Base-by-base conservation (phyloP, 1,284 basidiomycete genomes). In the Ustilago cynodontis region DNA sequence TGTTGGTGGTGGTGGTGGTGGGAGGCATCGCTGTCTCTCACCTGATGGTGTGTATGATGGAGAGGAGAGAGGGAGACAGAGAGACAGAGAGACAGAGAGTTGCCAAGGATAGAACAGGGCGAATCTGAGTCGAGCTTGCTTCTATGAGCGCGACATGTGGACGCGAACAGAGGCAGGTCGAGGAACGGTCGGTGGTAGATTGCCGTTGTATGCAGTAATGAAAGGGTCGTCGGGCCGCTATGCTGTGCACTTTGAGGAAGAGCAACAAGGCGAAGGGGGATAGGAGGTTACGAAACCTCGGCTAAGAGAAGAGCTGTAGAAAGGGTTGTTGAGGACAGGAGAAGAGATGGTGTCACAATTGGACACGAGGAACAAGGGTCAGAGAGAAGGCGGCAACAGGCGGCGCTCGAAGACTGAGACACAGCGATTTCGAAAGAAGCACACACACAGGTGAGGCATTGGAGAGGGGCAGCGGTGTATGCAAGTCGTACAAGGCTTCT, bases 21-120 rank as follows among this genome's bases (percentile, higher is more conserved):
- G 57, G 26, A 59, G 57, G 59, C 70, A 72, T 72, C 26, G 59
- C 63, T 55, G 51, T 22, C 54, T 60, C 35, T 47, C 26, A 13
- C 20, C 45, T 10, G 22, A 0, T 29, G 10, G 47, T 4, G 43
- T 10, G 20, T 50, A 58, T 61, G 59, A 58, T 65, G 55, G 63
- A 52, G 28, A 14, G 45, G 29, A 58, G 37, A 58, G 33, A 37
- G 43, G 39, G n/a, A n/a, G n/a, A n/a, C n/a, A 33, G 10, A 56
- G 24, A 10, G 45, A 22, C n/a, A 35, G 7, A n/a, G 20, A 45
- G 7, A 20, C 18, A 52, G 47, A 49, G 24, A 49, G 37, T 43
- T 43, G 41, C 41, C 41, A 28, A 29, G 39, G 26, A 55, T 16
- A 39, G 54, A 20, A 33, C n/a, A n/a, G 37, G 20, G 24, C 1